Percentiles rank a stretch among this genome's conserved stretches.
phyloP scores from a whole-genome alignment of 805 yeast species.

The Candida sphagnicola region DNA sequence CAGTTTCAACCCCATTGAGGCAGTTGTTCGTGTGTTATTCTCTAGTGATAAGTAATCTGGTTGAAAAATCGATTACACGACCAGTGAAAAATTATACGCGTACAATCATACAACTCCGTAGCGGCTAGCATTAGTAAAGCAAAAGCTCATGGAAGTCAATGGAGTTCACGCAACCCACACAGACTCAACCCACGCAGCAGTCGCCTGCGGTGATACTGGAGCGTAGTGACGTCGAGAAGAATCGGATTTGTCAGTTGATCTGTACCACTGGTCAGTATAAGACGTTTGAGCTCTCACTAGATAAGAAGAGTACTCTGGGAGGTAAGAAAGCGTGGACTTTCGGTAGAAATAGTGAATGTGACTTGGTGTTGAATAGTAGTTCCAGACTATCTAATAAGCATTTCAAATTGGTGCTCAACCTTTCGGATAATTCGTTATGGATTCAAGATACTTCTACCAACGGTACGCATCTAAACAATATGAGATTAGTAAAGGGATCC shows the following conservation, averaged over 20 bases:
- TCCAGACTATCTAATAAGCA: slow-evolving; percentile 74
- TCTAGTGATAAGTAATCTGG: too few relatives aligned
- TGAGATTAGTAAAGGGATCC: slow-evolving; percentile 66
- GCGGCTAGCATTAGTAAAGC: too few relatives aligned
- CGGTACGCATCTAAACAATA: slow-evolving; percentile 84
- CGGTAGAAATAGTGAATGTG: slow-evolving; percentile 71
- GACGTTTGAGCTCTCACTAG: slow-evolving; percentile 40
- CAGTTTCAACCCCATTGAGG: too few relatives aligned
- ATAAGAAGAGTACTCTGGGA: slow-evolving; percentile 17
- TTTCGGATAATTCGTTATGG: slow-evolving; percentile 52
- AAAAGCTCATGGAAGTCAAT: slow-evolving; percentile 6
- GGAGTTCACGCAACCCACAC: slow-evolving; percentile 27
- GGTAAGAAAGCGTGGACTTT: slow-evolving; percentile 54
- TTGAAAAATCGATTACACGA: background rate
- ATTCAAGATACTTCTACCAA: slow-evolving; percentile 80
- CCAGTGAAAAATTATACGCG: background rate
- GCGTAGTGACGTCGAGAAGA: slow-evolving; percentile 18
- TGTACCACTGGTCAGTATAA: slow-evolving; percentile 55
- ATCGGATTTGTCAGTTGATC: slow-evolving; percentile 50
- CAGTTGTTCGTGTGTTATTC: too few relatives aligned
- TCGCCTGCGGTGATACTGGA: slow-evolving; percentile 26
- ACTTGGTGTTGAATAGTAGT: slow-evolving; percentile 54
- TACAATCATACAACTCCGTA: background rate
- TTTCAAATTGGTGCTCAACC: slow-evolving; percentile 64
- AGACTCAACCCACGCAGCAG: slow-evolving; percentile 38